These are phyloP conservation scores for Medicago truncatula DNA, from an alignment of 306 rosid genomes.

Conservation along the genomic window DNA sequence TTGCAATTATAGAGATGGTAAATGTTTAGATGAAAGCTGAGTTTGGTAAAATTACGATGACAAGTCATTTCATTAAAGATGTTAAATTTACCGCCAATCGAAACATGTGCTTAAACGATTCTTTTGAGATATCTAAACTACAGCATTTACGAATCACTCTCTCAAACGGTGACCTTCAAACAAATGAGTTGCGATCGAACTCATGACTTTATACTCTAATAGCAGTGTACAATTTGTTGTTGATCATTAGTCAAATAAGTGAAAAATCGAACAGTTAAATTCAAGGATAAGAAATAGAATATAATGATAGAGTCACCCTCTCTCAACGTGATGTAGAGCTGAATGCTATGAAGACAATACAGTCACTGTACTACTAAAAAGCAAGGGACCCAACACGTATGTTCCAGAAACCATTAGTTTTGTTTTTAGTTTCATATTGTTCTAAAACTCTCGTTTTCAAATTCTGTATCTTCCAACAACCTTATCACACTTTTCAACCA, in stretches of 20 bases:
- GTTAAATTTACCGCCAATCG: no score
- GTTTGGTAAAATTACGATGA: no score
- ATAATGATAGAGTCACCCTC: neutral
- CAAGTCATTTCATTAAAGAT: no score
- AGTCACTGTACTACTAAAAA: no score
- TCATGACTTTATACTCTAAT: neutral
- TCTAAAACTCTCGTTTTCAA: neutral
- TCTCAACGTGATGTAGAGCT: neutral
- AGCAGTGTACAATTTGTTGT: neutral
- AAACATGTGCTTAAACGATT: neutral
- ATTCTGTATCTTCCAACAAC: neutral
- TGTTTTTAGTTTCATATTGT: neutral
- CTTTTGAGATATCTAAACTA: neutral
- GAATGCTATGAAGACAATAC: no score
- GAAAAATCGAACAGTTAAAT: neutral
- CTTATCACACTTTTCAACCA: constrained; percentile 7
- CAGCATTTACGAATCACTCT: no score
- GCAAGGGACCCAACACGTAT: no score
- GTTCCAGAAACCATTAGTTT: no score
- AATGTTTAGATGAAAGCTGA: no score
- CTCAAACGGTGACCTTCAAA: neutral
- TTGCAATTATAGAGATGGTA: no score
- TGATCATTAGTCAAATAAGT: neutral
- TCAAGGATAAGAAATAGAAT: neutral
- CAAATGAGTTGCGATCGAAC: neutral